Conservation (phyloP, 2,329 filamentous ascomycete genomes). For the Paecilomyces variotii region DNA sequence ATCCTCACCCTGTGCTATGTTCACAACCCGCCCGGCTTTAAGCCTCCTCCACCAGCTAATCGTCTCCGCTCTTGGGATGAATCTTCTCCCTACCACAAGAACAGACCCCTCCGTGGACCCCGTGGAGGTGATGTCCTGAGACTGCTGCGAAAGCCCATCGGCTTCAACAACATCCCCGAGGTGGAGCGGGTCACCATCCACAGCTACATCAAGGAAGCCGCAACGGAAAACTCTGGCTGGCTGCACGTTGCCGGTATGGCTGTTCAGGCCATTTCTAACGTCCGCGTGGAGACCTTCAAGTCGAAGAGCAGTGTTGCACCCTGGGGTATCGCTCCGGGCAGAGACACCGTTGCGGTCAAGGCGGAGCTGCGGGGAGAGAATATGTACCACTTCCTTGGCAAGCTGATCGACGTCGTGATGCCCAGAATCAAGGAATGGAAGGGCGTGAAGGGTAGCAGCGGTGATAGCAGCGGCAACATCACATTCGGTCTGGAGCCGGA, state of each 20-base stretch:
- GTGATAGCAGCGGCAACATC: conserved; percentile 83
- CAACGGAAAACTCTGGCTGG: conserved; percentile 62
- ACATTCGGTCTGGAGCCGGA: conserved; percentile 69
- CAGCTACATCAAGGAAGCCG: conserved; percentile 59
- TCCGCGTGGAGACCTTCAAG: conserved; percentile 61
- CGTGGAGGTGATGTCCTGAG: conserved; percentile 60
- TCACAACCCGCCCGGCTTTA: conserved; percentile 73
- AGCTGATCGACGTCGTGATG: conserved; percentile 80
- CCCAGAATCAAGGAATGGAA: conserved; percentile 95
- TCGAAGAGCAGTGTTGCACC: conserved; percentile 62
- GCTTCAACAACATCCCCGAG: conserved; percentile 77
- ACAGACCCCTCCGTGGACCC: conserved; percentile 75
- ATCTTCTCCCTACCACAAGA: conserved; percentile 89
- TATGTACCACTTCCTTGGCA: conserved; percentile 85
- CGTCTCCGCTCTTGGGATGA: conserved; percentile 80
- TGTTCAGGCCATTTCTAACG: conserved; percentile 76
- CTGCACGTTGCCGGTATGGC: conserved; percentile 78
- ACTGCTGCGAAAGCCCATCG: conserved; percentile 49
- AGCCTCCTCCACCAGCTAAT: conserved; percentile 48
- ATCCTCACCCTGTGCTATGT: conserved; percentile 82
- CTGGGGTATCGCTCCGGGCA: conserved; percentile 66
- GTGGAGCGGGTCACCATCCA: conserved; percentile 76
- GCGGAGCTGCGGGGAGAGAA: conserved; percentile 68
- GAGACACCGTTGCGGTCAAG: conserved; percentile 64
- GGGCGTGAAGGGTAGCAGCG: conserved; percentile 66